Evolutionary conservation across 2,329 filamentous ascomycete genomes (phyloP), one percentile per base, ranked within the genome.

Genomic region (Cladosporium sp.): DNA sequence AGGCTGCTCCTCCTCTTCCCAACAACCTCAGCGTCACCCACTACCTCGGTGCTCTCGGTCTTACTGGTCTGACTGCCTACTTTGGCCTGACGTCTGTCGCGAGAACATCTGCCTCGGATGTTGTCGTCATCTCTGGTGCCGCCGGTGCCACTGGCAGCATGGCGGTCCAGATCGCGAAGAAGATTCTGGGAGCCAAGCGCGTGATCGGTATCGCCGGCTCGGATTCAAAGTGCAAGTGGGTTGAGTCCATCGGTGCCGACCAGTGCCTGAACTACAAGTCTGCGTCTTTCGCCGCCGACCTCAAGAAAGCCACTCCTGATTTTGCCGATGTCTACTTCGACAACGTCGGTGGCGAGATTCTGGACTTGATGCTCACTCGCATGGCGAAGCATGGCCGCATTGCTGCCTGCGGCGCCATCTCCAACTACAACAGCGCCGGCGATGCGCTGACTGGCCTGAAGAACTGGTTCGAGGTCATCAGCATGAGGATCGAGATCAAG

Each of bases 331-430:
- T 89, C 11, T 89, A 82, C 69, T 89, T 82, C 66, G 85, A 89
- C 68, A 88, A 88, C 70, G 83, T 86, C 16, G 85, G 84, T 9
- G 85, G 85, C 5, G 82, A 86, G 56, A 84, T 88, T 50, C 74
- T 89, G 31, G 83, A 89, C 63, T 68, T 81, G 56, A 84, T 82
- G 42, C 74, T 89, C 37, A 71, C 68, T 3, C 76, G 83, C n/a
- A 84, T 86, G 54, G 84, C 82, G 52, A 70, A 71, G 48, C 73
- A 78, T 64, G 72, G 85, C 11, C 77, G 85, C 33, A 86, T 89
- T 14, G 60, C 85, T 59, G 85, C 86, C 69, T 89, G 86, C 69
- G 86, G 86, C 45, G 76, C 62, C 6, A 88, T 89, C 70, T 83
- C 78, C 64, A 78, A 84, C 66, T 89, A 89, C 69, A 88, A 88